Evolutionary conservation across 176 grass and related monocot species (phyloP).

Genomic region (Musa itinerans): DNA sequence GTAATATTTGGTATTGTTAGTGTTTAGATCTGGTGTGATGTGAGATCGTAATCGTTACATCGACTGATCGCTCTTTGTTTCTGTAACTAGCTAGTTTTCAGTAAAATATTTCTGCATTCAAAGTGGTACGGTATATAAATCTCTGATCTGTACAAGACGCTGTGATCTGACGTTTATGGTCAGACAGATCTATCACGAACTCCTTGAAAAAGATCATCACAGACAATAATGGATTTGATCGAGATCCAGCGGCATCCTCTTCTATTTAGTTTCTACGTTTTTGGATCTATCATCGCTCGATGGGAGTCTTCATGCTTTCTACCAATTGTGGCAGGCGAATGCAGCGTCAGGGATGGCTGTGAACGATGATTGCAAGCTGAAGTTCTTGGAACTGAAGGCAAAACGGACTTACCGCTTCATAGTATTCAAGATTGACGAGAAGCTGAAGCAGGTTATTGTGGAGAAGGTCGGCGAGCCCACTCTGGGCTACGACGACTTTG

Average conservation of each 20-base stretch:
- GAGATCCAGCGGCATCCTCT: background rate
- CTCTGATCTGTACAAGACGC: background rate
- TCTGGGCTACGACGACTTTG: constrained; percentile 55
- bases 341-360: constrained; percentile 58
- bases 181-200: background rate
- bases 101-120: background rate
- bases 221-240: background rate
- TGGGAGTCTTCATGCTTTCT: background rate
- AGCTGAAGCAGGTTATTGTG: constrained; percentile 57
- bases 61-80: no score
- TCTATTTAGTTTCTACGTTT: background rate
- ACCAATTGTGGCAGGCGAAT: constrained; percentile 15
- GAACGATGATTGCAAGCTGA: constrained; percentile 63
- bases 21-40: no score
- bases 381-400: constrained; percentile 67
- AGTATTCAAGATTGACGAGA: constrained; percentile 52
- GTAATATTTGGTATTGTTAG: no score
- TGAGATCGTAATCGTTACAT: no score
- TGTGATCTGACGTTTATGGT: background rate
- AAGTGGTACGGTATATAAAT: background rate
- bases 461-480: constrained; percentile 46
- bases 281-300: background rate
- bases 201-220: background rate
- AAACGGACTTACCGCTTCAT: constrained; percentile 78
- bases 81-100: no score